Percentiles rank a stretch among this genome's conserved stretches.
Conservation (phyloP, 257 asterid genomes). For the Forsythia viridissima region DNA sequence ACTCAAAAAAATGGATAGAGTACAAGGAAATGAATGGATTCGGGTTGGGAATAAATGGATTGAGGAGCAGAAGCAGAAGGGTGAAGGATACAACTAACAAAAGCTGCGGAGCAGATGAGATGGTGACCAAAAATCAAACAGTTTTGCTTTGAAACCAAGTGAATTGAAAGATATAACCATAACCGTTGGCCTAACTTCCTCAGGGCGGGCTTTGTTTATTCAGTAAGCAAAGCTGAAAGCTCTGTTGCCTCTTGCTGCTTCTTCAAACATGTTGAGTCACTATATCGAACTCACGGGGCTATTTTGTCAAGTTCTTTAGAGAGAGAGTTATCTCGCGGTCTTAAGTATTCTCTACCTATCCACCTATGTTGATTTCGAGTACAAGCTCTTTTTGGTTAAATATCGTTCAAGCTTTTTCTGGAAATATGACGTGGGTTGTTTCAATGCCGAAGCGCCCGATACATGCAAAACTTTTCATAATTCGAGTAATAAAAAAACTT, state of each 20-base stretch:
- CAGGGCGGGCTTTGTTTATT: slow-evolving; percentile 34
- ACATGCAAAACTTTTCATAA: background rate
- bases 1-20: background rate
- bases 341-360: no score
- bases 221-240: slow-evolving; percentile 53
- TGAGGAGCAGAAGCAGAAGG: slow-evolving; percentile 31
- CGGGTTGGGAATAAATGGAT: slow-evolving; percentile 31
- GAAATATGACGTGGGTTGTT: no score
- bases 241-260: slow-evolving; percentile 27
- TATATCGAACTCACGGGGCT: no score
- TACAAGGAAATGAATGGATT: background rate
- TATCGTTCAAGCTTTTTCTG: no score
- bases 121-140: slow-evolving; percentile 73
- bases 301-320: no score
- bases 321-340: no score
- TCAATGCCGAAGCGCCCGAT: no score
- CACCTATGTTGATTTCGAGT: no score
- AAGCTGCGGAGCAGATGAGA: slow-evolving; percentile 53
- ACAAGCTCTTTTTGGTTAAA: no score
- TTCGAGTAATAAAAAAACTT: background rate
- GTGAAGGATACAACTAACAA: slow-evolving; percentile 35
- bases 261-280: slow-evolving; percentile 8
- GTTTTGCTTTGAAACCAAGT: slow-evolving; percentile 66
- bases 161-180: slow-evolving; percentile 33
- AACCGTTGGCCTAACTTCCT: slow-evolving; percentile 71